A percentile compares a stretch with the other conserved stretches of the same genome.
These are phyloP conservation scores for Puya raimondii DNA, from an alignment of 176 grass and related monocot species.

Conservation along the genomic window DNA sequence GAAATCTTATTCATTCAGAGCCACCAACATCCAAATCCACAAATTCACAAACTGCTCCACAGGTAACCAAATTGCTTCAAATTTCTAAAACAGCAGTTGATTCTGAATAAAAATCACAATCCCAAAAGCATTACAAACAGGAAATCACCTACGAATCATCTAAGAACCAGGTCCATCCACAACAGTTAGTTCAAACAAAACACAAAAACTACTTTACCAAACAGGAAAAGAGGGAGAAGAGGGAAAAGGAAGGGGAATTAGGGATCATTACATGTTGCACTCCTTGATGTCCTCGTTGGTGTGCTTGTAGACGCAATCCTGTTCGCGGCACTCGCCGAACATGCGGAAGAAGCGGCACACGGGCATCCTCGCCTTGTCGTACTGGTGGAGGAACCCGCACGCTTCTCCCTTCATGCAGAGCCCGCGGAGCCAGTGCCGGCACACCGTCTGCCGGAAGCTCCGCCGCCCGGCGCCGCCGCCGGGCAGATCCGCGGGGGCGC, in stretches of 20 bases:
- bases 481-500: background rate
- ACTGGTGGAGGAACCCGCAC: conserved; percentile 97
- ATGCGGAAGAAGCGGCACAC: conserved; percentile 95
- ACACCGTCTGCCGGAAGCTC: conserved; percentile 87
- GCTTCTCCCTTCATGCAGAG: conserved; percentile 96
- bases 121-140: too few relatives aligned
- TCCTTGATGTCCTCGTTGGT: conserved; percentile 92
- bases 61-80: too few relatives aligned
- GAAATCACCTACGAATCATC: too few relatives aligned
- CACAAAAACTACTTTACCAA: background rate
- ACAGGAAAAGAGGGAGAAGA: background rate
- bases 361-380: conserved; percentile 99
- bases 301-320: conserved; percentile 96
- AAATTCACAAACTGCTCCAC: too few relatives aligned
- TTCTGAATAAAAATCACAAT: too few relatives aligned
- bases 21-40: too few relatives aligned
- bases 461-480: conserved; percentile 47
- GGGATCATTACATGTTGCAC: conserved; percentile 72
- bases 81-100: too few relatives aligned
- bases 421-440: conserved; percentile 93
- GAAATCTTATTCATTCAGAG: too few relatives aligned
- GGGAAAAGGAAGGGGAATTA: background rate
- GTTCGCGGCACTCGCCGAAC: conserved; percentile 84
- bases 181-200: background rate
- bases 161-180: background rate